A percentile compares a stretch with the other conserved stretches of the same genome.
phyloP scores from a whole-genome alignment of 176 grass and related monocot genomes.

The Phyllostachys edulis region DNA sequence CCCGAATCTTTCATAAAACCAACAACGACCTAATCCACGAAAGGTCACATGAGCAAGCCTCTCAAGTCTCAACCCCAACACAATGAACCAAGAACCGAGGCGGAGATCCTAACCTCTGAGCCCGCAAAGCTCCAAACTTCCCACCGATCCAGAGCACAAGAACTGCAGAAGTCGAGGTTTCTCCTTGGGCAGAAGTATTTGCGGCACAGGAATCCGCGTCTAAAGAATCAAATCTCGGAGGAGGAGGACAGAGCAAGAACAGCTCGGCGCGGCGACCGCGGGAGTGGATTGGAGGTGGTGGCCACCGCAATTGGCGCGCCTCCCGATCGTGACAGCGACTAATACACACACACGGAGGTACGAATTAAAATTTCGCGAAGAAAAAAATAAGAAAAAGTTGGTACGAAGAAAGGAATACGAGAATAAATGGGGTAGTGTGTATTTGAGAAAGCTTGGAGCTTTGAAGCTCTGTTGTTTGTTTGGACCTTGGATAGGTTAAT shows the following conservation, averaged over 20 bases:
- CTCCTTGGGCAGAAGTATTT: not conserved
- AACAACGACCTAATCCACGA: not conserved
- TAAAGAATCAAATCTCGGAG: constrained; percentile 39
- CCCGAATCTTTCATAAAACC: not conserved
- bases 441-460: not conserved
- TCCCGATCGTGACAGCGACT: constrained; percentile 49
- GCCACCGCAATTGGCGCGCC: constrained; percentile 26
- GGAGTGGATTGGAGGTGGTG: constrained; percentile 45
- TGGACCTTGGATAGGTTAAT: not conserved
- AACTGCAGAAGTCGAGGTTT: not conserved
- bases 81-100: constrained; percentile 4
- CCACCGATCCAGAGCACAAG: constrained; percentile 19
- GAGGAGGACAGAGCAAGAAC: constrained; percentile 23
- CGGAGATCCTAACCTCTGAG: constrained; percentile 34
- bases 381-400: not conserved
- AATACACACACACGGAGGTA: constrained; percentile 14
- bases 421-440: not conserved
- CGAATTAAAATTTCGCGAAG: not conserved
- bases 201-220: not conserved
- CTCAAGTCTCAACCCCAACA: not conserved
- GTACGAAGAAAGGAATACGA: not conserved
- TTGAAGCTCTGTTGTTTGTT: not conserved
- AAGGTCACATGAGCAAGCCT: not conserved
- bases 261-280: constrained; percentile 34
- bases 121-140: not conserved